A percentile compares a stretch with the other conserved stretches of the same genome.
phyloP scores from a whole-genome alignment of 768 basidiomycete species.

The Neoboletus subvelutipes region DNA sequence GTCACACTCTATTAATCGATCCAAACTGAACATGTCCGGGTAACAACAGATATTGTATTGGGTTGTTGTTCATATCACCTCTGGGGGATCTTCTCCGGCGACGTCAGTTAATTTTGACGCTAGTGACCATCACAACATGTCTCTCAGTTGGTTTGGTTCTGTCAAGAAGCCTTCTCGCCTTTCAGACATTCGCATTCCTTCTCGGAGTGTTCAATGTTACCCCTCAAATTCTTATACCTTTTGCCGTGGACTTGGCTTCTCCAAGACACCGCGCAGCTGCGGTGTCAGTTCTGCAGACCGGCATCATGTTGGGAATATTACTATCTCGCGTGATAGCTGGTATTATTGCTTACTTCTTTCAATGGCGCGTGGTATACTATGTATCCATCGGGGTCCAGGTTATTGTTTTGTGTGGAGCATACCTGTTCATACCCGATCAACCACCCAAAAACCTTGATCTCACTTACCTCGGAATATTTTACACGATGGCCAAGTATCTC shows the following conservation, averaged over 20 bases:
- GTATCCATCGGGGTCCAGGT: slow-evolving; percentile 37
- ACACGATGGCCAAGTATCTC: slow-evolving; percentile 41
- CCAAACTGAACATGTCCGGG: background rate
- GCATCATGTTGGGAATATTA: slow-evolving; percentile 28
- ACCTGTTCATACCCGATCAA: slow-evolving; percentile 40
- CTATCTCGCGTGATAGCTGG: slow-evolving; percentile 35
- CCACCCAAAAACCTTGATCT: slow-evolving; percentile 38
- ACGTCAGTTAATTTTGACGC: slow-evolving; percentile 39
- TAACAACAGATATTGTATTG: slow-evolving; percentile 18
- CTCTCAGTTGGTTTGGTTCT: slow-evolving; percentile 41
- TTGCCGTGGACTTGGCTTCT: slow-evolving; percentile 45
- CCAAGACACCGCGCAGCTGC: slow-evolving; percentile 17
- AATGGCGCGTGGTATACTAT: slow-evolving; percentile 43
- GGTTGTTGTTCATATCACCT: slow-evolving; percentile 43
- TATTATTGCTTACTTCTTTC: slow-evolving; percentile 38
- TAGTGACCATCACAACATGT: slow-evolving; percentile 33
- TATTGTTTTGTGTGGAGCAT: slow-evolving; percentile 29
- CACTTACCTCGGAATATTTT: slow-evolving; percentile 34
- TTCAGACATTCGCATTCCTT: slow-evolving; percentile 38
- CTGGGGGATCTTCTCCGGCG: slow-evolving; percentile 46
- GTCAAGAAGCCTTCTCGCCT: slow-evolving; percentile 31
- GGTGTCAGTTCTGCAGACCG: slow-evolving; percentile 32
- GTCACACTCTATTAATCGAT: no score
- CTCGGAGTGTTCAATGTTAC: slow-evolving; percentile 40
- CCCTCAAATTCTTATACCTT: slow-evolving; percentile 39